phyloP scores from a whole-genome alignment of 176 grass and related monocot species.

The Zea mays region Zm-B73-REFERENCE-NAM-5.0 NC_050098.1:199107501-199108000 shows the following conservation, averaged over 20 bases:
- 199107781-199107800: slow-evolving; percentile 39
- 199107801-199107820: slow-evolving; percentile 61
- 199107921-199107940: slow-evolving; percentile 57
- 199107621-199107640: slow-evolving; percentile 57
- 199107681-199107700: slow-evolving; percentile 53
- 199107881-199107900: slow-evolving; percentile 32
- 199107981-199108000: slow-evolving; percentile 49
- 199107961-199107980: slow-evolving; percentile 67
- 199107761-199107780: slow-evolving; percentile 43
- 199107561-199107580: neutral
- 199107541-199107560: slow-evolving; percentile 11
- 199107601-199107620: slow-evolving; percentile 65
- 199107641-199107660: slow-evolving; percentile 63
- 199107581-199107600: slow-evolving; percentile 50
- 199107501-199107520: neutral
- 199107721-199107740: slow-evolving; percentile 53
- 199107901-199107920: slow-evolving; percentile 57
- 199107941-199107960: slow-evolving; percentile 67
- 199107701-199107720: slow-evolving; percentile 38
- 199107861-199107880: slow-evolving; percentile 45
- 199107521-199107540: slow-evolving; percentile 16
- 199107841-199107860: slow-evolving; percentile 54
- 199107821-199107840: slow-evolving; percentile 49
- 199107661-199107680: slow-evolving; percentile 61
- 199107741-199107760: slow-evolving; percentile 50